These are phyloP conservation scores for Chaetomium strumarium DNA, from an alignment of 2,329 filamentous ascomycete genomes.

Conservation along the genomic window DNA sequence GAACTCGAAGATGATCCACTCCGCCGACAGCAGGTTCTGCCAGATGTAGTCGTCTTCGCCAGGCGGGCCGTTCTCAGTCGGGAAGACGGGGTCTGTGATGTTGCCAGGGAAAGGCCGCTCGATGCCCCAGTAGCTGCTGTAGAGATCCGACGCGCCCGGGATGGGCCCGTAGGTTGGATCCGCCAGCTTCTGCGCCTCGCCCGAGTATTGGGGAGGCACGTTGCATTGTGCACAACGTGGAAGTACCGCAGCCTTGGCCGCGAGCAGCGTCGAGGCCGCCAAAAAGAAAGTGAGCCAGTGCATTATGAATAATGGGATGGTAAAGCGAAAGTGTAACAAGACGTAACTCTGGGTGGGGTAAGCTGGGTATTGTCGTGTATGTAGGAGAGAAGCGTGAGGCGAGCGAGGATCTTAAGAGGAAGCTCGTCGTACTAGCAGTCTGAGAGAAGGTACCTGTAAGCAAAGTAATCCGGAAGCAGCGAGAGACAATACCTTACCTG, in stretches of 20 bases:
- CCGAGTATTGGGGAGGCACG: slow-evolving; percentile 8
- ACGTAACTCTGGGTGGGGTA: no score
- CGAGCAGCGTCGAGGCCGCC: neutral
- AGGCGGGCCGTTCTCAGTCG: slow-evolving; percentile 15
- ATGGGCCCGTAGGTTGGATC: slow-evolving; percentile 21
- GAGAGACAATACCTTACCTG: no score
- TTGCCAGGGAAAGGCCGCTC: slow-evolving; percentile 22
- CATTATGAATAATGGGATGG: neutral
- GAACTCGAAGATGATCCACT: slow-evolving; percentile 24
- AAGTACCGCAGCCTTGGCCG: neutral
- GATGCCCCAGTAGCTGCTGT: slow-evolving; percentile 20
- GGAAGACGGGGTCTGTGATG: slow-evolving; percentile 20
- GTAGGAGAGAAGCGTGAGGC: no score
- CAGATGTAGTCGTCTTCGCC: slow-evolving; percentile 19
- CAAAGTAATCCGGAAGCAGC: no score
- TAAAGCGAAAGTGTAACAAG: no score
- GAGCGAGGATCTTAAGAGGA: no score
- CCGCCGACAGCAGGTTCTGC: slow-evolving; percentile 22
- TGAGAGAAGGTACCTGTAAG: no score
- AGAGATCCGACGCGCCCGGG: slow-evolving; percentile 20
- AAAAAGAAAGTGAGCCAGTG: neutral
- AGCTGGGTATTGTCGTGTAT: no score
- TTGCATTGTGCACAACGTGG: neutral
- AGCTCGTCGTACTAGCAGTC: no score
- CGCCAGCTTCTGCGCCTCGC: slow-evolving; percentile 18